A percentile compares a stretch with the other conserved stretches of the same genome.
These are phyloP conservation scores for sunflower (Helianthus annuus) DNA, from an alignment of 129 eudicot species.

Conservation along the genomic window HanXRQr2.0-SUNRISE NC_035440.2:39096539-39097038, in stretches of 20 bases:
- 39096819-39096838: no score
- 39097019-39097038: no score
- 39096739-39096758: slow-evolving; percentile 55
- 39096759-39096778: slow-evolving; percentile 37
- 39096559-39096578: slow-evolving; percentile 81
- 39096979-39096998: no score
- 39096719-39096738: slow-evolving; percentile 57
- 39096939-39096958: no score
- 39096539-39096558: slow-evolving; percentile 82
- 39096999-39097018: no score
- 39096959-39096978: no score
- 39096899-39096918: no score
- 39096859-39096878: no score
- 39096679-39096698: slow-evolving; percentile 63
- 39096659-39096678: slow-evolving; percentile 48
- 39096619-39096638: slow-evolving; percentile 76
- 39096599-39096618: slow-evolving; percentile 85
- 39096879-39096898: no score
- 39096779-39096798: background rate
- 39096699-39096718: slow-evolving; percentile 51
- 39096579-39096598: slow-evolving; percentile 88
- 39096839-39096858: no score
- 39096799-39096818: no score
- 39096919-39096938: no score
- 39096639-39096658: slow-evolving; percentile 73